Evolutionary conservation across 177 flowering plant genomes (phyloP).

Genomic region (Vitis hybrid): DNA sequence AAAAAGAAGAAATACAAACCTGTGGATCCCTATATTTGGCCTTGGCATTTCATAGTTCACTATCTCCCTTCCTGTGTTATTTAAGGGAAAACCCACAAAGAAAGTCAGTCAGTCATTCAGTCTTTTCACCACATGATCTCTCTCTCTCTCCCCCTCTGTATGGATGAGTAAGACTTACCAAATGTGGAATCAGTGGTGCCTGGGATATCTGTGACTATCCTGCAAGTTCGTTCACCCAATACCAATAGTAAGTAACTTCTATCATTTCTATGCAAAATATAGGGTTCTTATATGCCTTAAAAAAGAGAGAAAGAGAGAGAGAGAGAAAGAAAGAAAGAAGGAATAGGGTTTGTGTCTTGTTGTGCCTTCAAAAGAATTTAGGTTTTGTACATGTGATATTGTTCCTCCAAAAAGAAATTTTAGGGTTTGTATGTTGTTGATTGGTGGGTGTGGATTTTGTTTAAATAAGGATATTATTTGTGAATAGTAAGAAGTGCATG

Average conservation of each 20-base stretch:
- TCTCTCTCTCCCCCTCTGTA: background rate
- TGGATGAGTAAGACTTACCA: conserved; percentile 35
- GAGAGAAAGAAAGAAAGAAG: too few relatives aligned
- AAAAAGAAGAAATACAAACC: conserved; percentile 74
- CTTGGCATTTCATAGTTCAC: conserved; percentile 71
- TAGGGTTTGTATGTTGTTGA: background rate
- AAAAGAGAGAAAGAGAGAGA: too few relatives aligned
- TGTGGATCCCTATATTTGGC: conserved; percentile 88
- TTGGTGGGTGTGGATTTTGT: background rate
- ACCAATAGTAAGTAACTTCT: background rate
- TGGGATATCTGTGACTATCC: conserved; percentile 87
- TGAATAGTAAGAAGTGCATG: background rate
- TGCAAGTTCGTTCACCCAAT: conserved; percentile 24
- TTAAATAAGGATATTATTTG: background rate
- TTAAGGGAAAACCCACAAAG: background rate
- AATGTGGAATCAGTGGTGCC: conserved; percentile 82
- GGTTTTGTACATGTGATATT: too few relatives aligned
- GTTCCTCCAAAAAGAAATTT: background rate
- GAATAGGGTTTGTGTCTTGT: too few relatives aligned
- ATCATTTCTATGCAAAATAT: background rate
- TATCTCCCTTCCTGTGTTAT: conserved; percentile 56
- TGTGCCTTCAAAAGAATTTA: too few relatives aligned
- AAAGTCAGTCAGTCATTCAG: too few relatives aligned
- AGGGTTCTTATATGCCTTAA: too few relatives aligned
- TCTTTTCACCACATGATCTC: too few relatives aligned